Evolutionary conservation across 2,329 filamentous ascomycete genomes (phyloP).

Genomic region (Fusarium dimerum): DNA sequence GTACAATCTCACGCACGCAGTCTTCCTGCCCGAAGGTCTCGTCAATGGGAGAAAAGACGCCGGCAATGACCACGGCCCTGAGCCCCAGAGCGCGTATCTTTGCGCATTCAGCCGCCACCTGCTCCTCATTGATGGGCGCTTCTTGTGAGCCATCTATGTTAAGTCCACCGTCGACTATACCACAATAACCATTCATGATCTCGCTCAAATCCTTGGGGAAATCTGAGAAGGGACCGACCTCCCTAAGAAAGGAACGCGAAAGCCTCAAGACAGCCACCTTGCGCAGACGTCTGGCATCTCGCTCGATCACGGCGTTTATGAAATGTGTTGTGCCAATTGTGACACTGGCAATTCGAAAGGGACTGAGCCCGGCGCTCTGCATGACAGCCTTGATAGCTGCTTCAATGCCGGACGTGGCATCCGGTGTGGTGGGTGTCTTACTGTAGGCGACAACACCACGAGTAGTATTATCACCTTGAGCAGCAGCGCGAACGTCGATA

Average conservation of each 20-base stretch:
- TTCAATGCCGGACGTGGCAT: constrained; percentile 48
- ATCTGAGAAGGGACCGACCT: constrained; percentile 50
- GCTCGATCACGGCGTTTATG: constrained; percentile 56
- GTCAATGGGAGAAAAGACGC: constrained; percentile 61
- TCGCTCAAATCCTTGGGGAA: constrained; percentile 42
- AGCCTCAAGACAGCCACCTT: constrained; percentile 54
- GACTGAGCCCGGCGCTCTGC: no score
- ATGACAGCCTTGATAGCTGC: constrained; percentile 23
- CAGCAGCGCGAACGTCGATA: background rate
- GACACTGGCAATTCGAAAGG: constrained; percentile 38
- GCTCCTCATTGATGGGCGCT: background rate
- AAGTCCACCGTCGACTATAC: background rate
- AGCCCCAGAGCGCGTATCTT: constrained; percentile 9
- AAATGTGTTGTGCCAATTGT: constrained; percentile 47
- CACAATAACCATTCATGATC: constrained; percentile 1
- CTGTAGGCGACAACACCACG: constrained; percentile 47
- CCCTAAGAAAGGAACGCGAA: constrained; percentile 50
- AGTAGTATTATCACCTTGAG: constrained; percentile 28
- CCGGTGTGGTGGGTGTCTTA: constrained; percentile 48
- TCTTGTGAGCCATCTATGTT: constrained; percentile 2
- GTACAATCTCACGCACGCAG: constrained; percentile 37
- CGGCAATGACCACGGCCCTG: constrained; percentile 53
- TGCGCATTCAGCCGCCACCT: background rate
- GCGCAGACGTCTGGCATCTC: constrained; percentile 45
- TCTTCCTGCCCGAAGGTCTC: constrained; percentile 49